phyloP scores from a whole-genome alignment of 352 stramenopile species.

The Aphanomyces astaci region DNA sequence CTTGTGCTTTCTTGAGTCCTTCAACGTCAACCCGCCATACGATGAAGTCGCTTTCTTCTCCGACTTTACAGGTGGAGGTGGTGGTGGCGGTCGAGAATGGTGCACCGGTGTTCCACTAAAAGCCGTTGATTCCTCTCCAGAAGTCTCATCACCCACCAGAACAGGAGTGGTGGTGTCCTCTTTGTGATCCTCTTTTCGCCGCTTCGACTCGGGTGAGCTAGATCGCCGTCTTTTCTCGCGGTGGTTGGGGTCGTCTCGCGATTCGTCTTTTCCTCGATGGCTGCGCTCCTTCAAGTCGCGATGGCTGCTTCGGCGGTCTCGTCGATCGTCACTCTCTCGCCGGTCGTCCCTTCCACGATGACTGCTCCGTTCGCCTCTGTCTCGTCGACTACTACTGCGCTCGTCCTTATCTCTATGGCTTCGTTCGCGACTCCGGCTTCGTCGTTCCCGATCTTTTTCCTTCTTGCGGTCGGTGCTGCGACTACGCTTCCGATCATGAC shows the following conservation, averaged over 20 bases:
- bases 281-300: not conserved
- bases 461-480: constrained; percentile 5
- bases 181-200: constrained; percentile 1
- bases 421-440: not conserved
- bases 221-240: not conserved
- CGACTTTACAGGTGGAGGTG: not conserved
- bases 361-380: not conserved
- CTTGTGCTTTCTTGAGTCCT: constrained; percentile 25
- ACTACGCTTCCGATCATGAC: constrained; percentile 12
- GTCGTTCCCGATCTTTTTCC: constrained; percentile 4
- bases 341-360: not conserved
- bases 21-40: constrained; percentile 63
- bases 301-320: not conserved
- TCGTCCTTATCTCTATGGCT: constrained; percentile 1
- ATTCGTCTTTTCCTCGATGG: not conserved
- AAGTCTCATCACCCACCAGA: constrained; percentile 14
- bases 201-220: not conserved
- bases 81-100: constrained; percentile 14
- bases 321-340: not conserved
- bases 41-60: constrained; percentile 56
- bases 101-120: not conserved
- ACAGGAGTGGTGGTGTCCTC: not conserved
- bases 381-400: not conserved
- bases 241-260: not conserved
- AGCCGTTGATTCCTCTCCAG: constrained; percentile 21